Evolutionary conservation across 805 yeast genomes (phyloP).

Genomic region (Wickerhamiella sergipiensis): DNA sequence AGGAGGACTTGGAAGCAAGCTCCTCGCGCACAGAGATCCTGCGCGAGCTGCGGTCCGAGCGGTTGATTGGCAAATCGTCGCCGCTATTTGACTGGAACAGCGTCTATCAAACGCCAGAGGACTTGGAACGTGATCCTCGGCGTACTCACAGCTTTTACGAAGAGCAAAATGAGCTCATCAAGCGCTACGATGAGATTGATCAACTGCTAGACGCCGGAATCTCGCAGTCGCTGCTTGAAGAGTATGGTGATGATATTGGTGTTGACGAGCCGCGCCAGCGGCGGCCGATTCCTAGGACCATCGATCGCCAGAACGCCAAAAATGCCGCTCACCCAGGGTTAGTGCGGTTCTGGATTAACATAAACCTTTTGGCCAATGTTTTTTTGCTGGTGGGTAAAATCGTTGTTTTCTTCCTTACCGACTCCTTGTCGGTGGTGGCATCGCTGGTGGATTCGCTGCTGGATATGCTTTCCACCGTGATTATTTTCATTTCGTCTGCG

Average conservation of each 20-base stretch:
- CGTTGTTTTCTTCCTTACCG: constrained; percentile 46
- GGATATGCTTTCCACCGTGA: constrained; percentile 61
- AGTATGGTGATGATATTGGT: constrained; percentile 35
- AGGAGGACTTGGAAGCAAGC: constrained; percentile 1
- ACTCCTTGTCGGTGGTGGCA: constrained; percentile 63
- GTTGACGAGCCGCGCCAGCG: constrained; percentile 15
- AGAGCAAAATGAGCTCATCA: constrained; percentile 46
- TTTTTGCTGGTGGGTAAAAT: constrained; percentile 46
- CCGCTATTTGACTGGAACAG: constrained; percentile 32
- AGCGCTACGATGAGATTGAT: constrained; percentile 46
- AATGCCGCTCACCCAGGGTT: constrained; percentile 29
- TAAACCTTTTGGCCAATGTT: constrained; percentile 46
- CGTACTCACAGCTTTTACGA: constrained; percentile 32
- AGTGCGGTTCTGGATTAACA: constrained; percentile 46
- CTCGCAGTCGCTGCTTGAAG: constrained; percentile 47
- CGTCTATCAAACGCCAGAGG: constrained; percentile 15
- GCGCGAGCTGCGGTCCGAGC: constrained; percentile 33
- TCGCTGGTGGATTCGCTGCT: constrained; percentile 64
- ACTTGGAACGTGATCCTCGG: constrained; percentile 15
- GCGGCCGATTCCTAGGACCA: constrained; percentile 9
- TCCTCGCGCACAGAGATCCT: constrained; percentile 17
- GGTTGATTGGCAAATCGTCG: constrained; percentile 32
- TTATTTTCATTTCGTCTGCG: constrained; percentile 47
- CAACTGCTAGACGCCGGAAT: constrained; percentile 56
- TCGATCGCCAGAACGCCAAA: constrained; percentile 37